Conservation (phyloP, 106 monocot genomes). For the Xerophyta viscosa region DNA sequence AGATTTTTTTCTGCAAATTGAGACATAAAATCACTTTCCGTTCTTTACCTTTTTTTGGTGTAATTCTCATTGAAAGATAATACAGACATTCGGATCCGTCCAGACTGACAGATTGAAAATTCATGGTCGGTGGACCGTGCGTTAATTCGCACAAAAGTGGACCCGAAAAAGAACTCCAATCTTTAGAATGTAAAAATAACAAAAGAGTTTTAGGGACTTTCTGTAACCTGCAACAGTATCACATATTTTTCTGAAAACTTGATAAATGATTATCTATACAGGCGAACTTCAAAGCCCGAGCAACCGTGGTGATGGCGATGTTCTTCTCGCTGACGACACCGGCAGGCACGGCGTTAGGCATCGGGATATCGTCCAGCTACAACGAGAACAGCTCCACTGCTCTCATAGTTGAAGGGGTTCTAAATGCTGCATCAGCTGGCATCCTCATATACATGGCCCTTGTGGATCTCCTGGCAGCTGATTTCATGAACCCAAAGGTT, state of each 20-base stretch:
- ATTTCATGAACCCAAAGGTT: conserved; percentile 8
- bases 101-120: no score
- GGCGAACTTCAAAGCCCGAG: conserved; percentile 4
- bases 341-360: conserved; percentile 1
- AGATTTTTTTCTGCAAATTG: no score
- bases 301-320: conserved; percentile 1
- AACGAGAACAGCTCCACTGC: conserved; percentile 9
- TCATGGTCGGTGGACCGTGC: no score
- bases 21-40: no score
- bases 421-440: conserved; percentile 10
- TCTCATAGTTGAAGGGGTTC: conserved; percentile 2
- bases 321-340: conserved; percentile 11
- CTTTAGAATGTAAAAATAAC: no score
- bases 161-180: no score
- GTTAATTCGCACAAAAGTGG: no score
- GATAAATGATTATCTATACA: background rate
- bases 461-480: conserved; percentile 8
- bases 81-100: no score
- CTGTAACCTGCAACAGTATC: background rate
- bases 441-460: conserved; percentile 10
- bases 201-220: no score
- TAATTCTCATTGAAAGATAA: no score
- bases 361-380: conserved; percentile 1
- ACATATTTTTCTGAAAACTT: no score
- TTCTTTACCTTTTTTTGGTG: no score